phyloP scores from a whole-genome alignment of 257 asterid species.

The Petrea volubilis region DNA sequence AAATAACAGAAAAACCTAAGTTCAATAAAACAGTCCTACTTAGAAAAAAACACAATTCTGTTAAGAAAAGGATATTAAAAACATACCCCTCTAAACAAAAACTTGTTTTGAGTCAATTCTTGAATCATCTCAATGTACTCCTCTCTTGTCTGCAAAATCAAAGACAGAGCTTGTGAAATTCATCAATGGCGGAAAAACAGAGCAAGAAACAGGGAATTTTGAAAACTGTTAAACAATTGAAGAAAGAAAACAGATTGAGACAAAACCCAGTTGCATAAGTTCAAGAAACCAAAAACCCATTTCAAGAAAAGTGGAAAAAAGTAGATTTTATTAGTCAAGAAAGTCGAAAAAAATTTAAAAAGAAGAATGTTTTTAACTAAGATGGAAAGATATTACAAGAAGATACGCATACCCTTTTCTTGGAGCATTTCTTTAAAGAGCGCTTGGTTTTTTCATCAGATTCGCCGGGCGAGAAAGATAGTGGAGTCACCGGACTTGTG shows the following conservation, averaged over 20 bases:
- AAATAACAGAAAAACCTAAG: neutral
- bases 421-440: conserved; percentile 15
- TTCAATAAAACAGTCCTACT: neutral
- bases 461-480: conserved; percentile 52
- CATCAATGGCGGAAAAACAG: neutral
- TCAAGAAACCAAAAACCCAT: neutral
- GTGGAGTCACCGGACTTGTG: conserved; percentile 67
- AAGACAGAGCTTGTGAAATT: neutral
- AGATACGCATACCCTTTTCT: conserved; percentile 36
- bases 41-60: neutral
- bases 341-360: neutral
- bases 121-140: conserved; percentile 32
- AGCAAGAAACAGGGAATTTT: neutral
- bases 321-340: neutral
- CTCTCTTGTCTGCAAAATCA: conserved; percentile 42
- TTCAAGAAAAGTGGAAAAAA: neutral
- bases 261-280: neutral
- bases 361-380: neutral
- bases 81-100: conserved; percentile 47
- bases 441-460: conserved; percentile 46
- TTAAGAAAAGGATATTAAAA: neutral
- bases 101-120: conserved; percentile 40
- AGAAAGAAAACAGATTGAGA: neutral
- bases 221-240: neutral
- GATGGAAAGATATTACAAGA: neutral